phyloP scores from a whole-genome alignment of 495 filamentous ascomycete genomes.

The Trichoderma asperelloides region DNA sequence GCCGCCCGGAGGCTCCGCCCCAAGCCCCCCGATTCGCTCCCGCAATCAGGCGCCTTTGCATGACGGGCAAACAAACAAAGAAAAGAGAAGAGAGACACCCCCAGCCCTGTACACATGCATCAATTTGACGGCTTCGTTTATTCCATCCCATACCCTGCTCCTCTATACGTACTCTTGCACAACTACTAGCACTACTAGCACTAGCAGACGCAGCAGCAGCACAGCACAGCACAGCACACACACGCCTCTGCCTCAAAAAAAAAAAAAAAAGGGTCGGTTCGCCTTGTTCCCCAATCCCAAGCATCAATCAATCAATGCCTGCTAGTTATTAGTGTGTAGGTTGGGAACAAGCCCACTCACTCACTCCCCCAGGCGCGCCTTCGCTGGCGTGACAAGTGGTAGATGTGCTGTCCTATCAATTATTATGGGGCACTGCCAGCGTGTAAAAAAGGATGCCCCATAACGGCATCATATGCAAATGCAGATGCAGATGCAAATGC shows the following conservation, averaged over 20 bases:
- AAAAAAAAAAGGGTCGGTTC: too few relatives aligned
- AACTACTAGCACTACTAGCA: too few relatives aligned
- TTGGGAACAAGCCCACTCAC: too few relatives aligned
- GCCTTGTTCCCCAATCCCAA: too few relatives aligned
- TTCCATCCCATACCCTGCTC: too few relatives aligned
- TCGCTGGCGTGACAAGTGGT: conserved; percentile 2
- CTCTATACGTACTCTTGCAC: not conserved
- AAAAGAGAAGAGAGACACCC: too few relatives aligned
- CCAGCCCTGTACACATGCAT: not conserved
- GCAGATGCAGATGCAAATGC: not conserved
- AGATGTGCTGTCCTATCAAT: not conserved
- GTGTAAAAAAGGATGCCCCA: not conserved
- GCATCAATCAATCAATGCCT: too few relatives aligned
- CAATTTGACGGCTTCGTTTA: too few relatives aligned
- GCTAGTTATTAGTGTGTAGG: too few relatives aligned
- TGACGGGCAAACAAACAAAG: not conserved
- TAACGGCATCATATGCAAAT: not conserved
- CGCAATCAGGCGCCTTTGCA: conserved; percentile 5
- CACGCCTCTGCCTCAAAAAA: too few relatives aligned
- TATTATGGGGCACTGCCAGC: not conserved
- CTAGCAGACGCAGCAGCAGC: too few relatives aligned
- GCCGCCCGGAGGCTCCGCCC: conserved; percentile 4
- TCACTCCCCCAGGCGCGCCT: not conserved
- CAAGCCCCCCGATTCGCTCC: conserved; percentile 1
- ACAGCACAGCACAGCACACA: too few relatives aligned